Evolutionary conservation across 768 basidiomycete genomes (phyloP), one percentile per base, ranked within the genome.

Genomic region (Plicaturopsis crispa): DNA sequence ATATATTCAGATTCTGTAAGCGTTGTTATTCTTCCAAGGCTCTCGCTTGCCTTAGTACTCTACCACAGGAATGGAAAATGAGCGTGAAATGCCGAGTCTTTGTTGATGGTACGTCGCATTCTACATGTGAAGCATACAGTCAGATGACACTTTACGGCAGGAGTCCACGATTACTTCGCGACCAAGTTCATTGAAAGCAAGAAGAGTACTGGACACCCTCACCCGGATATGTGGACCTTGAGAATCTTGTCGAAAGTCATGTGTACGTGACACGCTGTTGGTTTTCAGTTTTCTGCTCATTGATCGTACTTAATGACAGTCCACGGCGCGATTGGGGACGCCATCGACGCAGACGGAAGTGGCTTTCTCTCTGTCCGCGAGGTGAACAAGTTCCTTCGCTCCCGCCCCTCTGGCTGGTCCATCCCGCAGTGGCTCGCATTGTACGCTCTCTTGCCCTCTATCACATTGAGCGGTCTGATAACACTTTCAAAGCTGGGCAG

Each of bases 301-400:
- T 19, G n/a, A n/a, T n/a, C n/a, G n/a, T n/a, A n/a, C n/a, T n/a
- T n/a, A n/a, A n/a, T 38, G 6, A 8, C 30, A 54, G 52, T 49
- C 24, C 48, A 54, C 26, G 48, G 48, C 3, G 46, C 43, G 11
- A 49, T 54, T 26, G 45, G 48, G 10, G 52, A 54, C 17, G 52
- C 52, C 18, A 49, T 54, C n/a, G 52, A 54, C 36, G 46, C 44
- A 18, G 50, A 54, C 24, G 50, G 50, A 10, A 51, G 46, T 28
- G 52, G 52, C 17, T 54, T 50, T 24, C 43, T 54, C n/a, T 49
- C 50, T 2, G 46, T 51, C 11, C 46, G 49, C n/a, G 52, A 54
- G 37, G 44, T 51, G 17, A 54, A 54, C 34, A 44, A 45, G 2
- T 54, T 54, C 35, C 40, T 54, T 26, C 48, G 47, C 26, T 44